Percentiles rank a stretch among this genome's conserved stretches.
Evolutionary conservation across 1,284 basidiomycete species (phyloP).

Genomic region (Moniliella sp.): DNA sequence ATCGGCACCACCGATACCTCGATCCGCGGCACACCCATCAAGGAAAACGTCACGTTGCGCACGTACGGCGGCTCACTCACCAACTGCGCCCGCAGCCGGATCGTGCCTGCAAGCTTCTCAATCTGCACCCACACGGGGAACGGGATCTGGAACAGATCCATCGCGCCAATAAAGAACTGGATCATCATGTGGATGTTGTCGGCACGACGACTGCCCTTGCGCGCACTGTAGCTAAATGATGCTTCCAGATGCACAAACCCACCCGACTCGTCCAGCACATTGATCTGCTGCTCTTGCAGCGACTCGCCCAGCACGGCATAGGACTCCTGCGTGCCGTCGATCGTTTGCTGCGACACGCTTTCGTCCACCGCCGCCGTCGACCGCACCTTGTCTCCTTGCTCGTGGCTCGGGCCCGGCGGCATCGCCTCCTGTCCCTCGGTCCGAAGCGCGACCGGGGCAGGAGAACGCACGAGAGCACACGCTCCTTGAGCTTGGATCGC

Average conservation of each 20-base stretch:
- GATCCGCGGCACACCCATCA: constrained; percentile 57
- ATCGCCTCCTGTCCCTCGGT: too few relatives aligned
- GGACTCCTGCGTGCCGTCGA: too few relatives aligned
- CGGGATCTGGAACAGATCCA: constrained; percentile 27
- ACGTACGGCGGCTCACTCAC: constrained; percentile 53
- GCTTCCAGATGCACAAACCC: constrained; percentile 22
- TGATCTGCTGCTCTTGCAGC: too few relatives aligned
- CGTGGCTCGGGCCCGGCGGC: too few relatives aligned
- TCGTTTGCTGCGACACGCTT: too few relatives aligned
- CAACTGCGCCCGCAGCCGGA: constrained; percentile 55
- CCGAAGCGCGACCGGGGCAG: too few relatives aligned
- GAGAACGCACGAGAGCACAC: too few relatives aligned
- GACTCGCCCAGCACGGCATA: too few relatives aligned
- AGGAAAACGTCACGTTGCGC: constrained; percentile 45
- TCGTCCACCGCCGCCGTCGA: too few relatives aligned
- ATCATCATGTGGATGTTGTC: constrained; percentile 42
- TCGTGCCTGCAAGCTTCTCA: constrained; percentile 48
- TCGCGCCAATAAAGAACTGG: constrained; percentile 44
- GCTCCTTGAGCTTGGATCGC: too few relatives aligned
- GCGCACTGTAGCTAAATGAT: constrained; percentile 16
- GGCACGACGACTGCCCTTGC: constrained; percentile 11
- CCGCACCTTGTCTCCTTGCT: too few relatives aligned
- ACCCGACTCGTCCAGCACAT: too few relatives aligned
- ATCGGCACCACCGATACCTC: constrained; percentile 55
- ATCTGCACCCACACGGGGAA: constrained; percentile 44